Evolutionary conservation across 2,329 filamentous ascomycete species (phyloP).

Genomic region (Paecilomyces fulvus): DNA sequence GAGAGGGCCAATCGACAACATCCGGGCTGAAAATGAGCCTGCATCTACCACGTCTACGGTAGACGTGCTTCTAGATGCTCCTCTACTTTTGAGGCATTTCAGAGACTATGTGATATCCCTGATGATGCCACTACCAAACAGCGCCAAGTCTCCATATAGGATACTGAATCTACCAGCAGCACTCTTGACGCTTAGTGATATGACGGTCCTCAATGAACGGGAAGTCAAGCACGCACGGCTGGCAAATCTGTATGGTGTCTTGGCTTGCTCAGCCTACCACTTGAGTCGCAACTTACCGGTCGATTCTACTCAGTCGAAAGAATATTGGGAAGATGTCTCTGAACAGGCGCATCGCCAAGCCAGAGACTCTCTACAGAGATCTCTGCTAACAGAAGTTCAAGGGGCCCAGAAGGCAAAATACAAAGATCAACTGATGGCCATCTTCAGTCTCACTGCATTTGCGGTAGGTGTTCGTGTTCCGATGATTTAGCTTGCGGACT

Average conservation of each 20-base stretch:
- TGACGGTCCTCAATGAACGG: conserved; percentile 19
- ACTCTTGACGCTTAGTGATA: conserved; percentile 21
- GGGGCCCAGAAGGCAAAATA: conserved; percentile 27
- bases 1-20: not conserved
- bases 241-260: conserved; percentile 22
- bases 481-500: not conserved
- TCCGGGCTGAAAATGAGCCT: not conserved
- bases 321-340: conserved; percentile 18
- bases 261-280: conserved; percentile 22
- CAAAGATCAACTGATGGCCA: conserved; percentile 31
- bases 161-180: conserved; percentile 23
- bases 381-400: conserved; percentile 20
- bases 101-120: conserved; percentile 22
- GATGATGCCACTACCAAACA: conserved; percentile 22
- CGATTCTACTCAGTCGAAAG: conserved; percentile 5
- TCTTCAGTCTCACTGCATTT: conserved; percentile 24
- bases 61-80: conserved; percentile 14
- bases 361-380: conserved; percentile 22
- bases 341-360: conserved; percentile 19
- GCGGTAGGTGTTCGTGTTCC: conserved; percentile 18
- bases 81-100: conserved; percentile 22
- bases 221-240: conserved; percentile 22
- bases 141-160: conserved; percentile 26
- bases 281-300: conserved; percentile 10
- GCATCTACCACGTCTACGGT: conserved; percentile 1